phyloP scores from a whole-genome alignment of 192 early-diverging fungal species.

The Coemansia aciculifera region DNA sequence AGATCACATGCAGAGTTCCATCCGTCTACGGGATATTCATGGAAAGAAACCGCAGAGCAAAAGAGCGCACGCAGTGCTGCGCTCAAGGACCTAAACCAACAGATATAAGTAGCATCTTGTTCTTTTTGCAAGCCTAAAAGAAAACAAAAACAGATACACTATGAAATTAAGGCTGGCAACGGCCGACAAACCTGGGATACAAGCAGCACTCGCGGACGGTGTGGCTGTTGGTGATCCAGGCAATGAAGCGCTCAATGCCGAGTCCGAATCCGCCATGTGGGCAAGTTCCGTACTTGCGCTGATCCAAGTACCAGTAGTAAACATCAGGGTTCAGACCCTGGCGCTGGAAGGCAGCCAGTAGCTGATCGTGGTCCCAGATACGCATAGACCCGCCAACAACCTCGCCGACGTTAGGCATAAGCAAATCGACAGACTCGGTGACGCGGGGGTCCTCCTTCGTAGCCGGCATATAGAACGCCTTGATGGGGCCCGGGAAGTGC shows the following conservation, averaged over 20 bases:
- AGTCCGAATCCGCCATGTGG: conserved; percentile 98
- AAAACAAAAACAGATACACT: background rate
- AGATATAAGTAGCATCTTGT: background rate
- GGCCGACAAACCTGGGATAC: conserved; percentile 90
- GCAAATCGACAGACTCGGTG: conserved; percentile 95
- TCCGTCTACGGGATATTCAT: conserved; percentile 49
- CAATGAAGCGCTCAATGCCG: conserved; percentile 95
- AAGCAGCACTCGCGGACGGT: conserved; percentile 88
- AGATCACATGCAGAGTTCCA: conserved; percentile 45
- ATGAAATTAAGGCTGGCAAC: conserved; percentile 72
- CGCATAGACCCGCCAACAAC: conserved; percentile 98
- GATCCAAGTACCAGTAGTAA: conserved; percentile 99
- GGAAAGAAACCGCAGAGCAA: conserved; percentile 39
- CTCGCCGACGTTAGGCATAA: conserved; percentile 98
- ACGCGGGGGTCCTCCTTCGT: conserved; percentile 77
- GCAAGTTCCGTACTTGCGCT: conserved; percentile 96
- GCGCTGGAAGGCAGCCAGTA: conserved; percentile 79
- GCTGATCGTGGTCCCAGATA: conserved; percentile 81
- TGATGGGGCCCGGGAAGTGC: conserved; percentile 97
- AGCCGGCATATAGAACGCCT: conserved; percentile 99
- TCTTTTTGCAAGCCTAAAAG: background rate
- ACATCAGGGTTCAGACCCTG: conserved; percentile 91
- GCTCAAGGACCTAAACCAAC: conserved; percentile 25
- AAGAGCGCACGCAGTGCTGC: conserved; percentile 39
- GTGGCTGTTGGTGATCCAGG: conserved; percentile 91